phyloP scores from a whole-genome alignment of 345 rosid species.

The Firmiana major region DNA sequence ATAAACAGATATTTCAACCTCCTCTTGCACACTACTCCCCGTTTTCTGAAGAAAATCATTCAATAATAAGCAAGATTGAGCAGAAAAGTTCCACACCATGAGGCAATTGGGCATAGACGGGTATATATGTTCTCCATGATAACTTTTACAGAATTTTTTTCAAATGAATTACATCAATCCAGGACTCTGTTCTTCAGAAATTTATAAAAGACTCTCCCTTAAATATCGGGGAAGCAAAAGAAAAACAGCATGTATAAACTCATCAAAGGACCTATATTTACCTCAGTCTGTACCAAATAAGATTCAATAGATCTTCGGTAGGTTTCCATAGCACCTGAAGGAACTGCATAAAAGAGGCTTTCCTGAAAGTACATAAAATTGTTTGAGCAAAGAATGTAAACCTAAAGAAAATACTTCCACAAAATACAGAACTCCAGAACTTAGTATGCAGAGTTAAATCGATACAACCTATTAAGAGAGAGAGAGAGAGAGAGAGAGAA shows the following conservation, averaged over 20 bases:
- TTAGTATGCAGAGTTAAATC: not conserved
- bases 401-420: not conserved
- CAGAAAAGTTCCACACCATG: not conserved
- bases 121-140: not conserved
- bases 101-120: not conserved
- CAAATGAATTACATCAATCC: not conserved
- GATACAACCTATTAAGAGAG: not conserved
- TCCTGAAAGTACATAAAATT: conserved; percentile 50
- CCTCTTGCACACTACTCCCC: conserved; percentile 76
- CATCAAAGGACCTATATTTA: conserved; percentile 19
- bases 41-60: conserved; percentile 44
- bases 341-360: conserved; percentile 84
- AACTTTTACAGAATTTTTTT: not conserved
- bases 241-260: not conserved
- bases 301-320: conserved; percentile 77
- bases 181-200: not conserved
- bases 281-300: conserved; percentile 54
- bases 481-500: not conserved
- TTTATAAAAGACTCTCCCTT: not conserved
- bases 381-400: conserved; percentile 9
- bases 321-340: conserved; percentile 71
- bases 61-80: conserved; percentile 7
- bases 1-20: conserved; percentile 71
- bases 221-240: conserved; percentile 7
- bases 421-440: conserved; percentile 1